Percentiles rank a stretch among this genome's conserved stretches.
These are phyloP conservation scores for Scedosporium aurantiacum DNA, from an alignment of 2,329 filamentous ascomycete species.

Conservation along the genomic window DNA sequence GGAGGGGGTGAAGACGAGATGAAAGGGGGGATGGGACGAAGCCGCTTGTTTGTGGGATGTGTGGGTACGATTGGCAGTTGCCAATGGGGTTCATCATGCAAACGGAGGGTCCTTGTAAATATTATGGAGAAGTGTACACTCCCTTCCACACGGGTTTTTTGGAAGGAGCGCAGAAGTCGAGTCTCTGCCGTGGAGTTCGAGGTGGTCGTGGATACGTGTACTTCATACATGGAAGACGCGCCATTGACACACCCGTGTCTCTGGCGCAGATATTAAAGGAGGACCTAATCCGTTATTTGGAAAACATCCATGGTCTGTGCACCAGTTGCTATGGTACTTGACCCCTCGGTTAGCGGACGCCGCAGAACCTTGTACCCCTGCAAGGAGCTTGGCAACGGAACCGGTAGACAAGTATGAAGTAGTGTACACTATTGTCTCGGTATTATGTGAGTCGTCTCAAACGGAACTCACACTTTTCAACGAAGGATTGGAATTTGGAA, in stretches of 20 bases:
- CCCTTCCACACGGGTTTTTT: not conserved
- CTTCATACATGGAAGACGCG: not conserved
- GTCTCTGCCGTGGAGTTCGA: no score
- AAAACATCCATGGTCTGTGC: not conserved
- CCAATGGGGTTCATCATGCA: not conserved
- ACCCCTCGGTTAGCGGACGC: not conserved
- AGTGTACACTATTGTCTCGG: no score
- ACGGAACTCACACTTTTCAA: not conserved
- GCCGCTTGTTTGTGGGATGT: not conserved
- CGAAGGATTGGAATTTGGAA: no score
- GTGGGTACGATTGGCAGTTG: not conserved
- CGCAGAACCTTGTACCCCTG: no score
- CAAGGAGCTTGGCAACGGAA: not conserved
- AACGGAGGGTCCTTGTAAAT: not conserved
- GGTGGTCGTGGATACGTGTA: no score
- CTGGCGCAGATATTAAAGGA: no score
- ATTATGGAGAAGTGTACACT: not conserved
- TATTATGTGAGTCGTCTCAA: no score
- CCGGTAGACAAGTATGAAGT: no score
- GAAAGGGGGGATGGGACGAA: conserved; percentile 1
- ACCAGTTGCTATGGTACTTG: not conserved
- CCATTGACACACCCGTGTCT: not conserved
- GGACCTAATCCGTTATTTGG: not conserved
- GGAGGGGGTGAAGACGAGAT: not conserved
- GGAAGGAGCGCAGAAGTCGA: no score